Evolutionary conservation across 2,329 filamentous ascomycete species (phyloP), one percentile per base, ranked within the genome.

Genomic region (Penicillium sp.): DNA sequence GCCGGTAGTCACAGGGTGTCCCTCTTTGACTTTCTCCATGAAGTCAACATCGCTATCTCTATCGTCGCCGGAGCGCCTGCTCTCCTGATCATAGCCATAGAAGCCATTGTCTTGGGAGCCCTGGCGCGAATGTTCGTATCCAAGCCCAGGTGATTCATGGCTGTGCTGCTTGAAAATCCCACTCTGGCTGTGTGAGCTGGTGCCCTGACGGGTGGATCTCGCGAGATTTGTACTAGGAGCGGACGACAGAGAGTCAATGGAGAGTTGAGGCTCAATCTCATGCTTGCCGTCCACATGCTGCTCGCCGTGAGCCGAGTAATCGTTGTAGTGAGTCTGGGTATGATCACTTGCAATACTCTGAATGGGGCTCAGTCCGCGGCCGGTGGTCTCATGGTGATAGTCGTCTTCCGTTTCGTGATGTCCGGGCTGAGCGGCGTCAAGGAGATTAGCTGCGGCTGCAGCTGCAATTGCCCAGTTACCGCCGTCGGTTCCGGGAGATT

Each of bases 321-420:
- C 46, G 10, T 42, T 54, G 22, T 26, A 11, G 65, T 80, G 86
- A 51, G 85, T 85, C 45, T 85, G 85, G 66, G 92, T 86, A 4
- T 85, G 88, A 66, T 92, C 93, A 60, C 92, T 94, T 11, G 91
- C 93, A 16, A 96, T 90, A 66, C 92, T 97, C 64, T 94, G 92
- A 57, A 96, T 92, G 0, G 93, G 93, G 69, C 92, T 97, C 47
- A 95, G 76, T 11, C 86, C 88, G 40, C 89, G 87, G 50, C 85
- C 82, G 63, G 88, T 85, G 11, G 85, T 81, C 64, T 87, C 82
- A 60, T 89, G 87, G 43, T 67, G 61, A 50, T 78, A 76, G 24
- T 78, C 79, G 39, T 75, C 75, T 37, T 78, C 75, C 16, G 80
- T 76, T 4, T 78, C 75, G 53, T 82, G 81, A 59, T 81, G 79